These are phyloP conservation scores for Mortierella sp. DNA, from an alignment of 371 early-diverging fungal species.

Conservation along the genomic window DNA sequence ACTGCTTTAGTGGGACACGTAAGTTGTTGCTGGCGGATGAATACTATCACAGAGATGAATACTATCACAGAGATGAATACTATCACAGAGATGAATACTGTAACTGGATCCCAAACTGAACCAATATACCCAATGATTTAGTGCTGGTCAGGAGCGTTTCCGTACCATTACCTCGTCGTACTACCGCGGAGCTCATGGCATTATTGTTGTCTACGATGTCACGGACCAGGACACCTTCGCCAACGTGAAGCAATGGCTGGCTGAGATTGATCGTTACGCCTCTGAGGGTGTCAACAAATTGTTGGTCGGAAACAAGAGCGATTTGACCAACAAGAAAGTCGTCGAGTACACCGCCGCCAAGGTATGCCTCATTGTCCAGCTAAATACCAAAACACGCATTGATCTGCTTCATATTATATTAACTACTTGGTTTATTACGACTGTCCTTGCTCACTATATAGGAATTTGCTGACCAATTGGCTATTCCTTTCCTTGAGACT, in stretches of 20 bases:
- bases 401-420: background rate
- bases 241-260: constrained; percentile 95
- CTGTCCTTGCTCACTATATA: constrained; percentile 2
- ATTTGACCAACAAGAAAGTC: constrained; percentile 91
- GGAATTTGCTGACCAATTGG: constrained; percentile 89
- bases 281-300: constrained; percentile 94
- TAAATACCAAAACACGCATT: no score
- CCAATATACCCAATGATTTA: constrained; percentile 54
- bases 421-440: background rate
- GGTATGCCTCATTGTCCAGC: constrained; percentile 44
- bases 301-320: constrained; percentile 99
- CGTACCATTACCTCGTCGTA: constrained; percentile 99
- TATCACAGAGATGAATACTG: background rate
- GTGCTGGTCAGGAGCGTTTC: constrained; percentile 99
- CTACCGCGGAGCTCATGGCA: constrained; percentile 99
- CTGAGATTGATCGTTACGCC: constrained; percentile 98
- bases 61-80: background rate
- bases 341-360: constrained; percentile 82
- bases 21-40: background rate
- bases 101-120: background rate
- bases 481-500: constrained; percentile 94
- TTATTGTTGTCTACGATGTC: constrained; percentile 99
- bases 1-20: constrained; percentile 20
- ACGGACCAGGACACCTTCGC: constrained; percentile 96
- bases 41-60: background rate